Conservation (phyloP, 2,329 filamentous ascomycete species). For the Chaetothyriales sp. region DNA sequence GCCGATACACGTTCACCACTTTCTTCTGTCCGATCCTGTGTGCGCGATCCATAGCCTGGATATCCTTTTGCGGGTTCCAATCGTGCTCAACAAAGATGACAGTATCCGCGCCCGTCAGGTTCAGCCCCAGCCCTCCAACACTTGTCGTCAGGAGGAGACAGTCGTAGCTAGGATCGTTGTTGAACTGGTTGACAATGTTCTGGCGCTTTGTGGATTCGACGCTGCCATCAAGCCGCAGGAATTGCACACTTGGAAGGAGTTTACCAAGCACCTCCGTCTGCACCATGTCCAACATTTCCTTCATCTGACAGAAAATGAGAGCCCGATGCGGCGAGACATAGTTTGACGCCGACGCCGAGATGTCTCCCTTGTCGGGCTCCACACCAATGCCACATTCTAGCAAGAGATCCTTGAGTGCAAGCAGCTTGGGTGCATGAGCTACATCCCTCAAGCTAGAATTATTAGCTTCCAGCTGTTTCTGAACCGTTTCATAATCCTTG, state of each 20-base stretch:
- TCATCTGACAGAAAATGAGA: constrained; percentile 98
- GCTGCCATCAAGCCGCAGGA: constrained; percentile 79
- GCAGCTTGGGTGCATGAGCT: constrained; percentile 80
- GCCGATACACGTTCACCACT: constrained; percentile 94
- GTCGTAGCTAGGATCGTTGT: constrained; percentile 92
- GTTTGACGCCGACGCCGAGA: constrained; percentile 35
- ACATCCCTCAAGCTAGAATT: constrained; percentile 73
- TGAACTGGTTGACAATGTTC: constrained; percentile 97
- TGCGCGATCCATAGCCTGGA: constrained; percentile 97
- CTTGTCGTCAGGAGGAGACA: constrained; percentile 85
- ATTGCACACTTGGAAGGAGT: constrained; percentile 83
- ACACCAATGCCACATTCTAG: constrained; percentile 95
- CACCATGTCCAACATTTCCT: constrained; percentile 99
- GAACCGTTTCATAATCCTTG: constrained; percentile 76
- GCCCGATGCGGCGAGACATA: constrained; percentile 94
- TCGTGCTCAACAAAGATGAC: constrained; percentile 99
- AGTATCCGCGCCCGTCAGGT: constrained; percentile 90
- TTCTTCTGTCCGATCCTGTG: constrained; percentile 99
- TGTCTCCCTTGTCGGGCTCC: constrained; percentile 28
- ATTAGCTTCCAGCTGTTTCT: constrained; percentile 61
- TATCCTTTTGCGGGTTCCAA: constrained; percentile 97
- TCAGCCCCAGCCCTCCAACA: constrained; percentile 85
- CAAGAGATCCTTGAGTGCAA: constrained; percentile 76
- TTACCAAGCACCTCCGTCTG: constrained; percentile 83
- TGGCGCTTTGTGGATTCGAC: constrained; percentile 89